Percentiles rank a stretch among this genome's conserved stretches.
Conservation (phyloP, 1,284 basidiomycete genomes). For the Cryptococcus floricola region DNA sequence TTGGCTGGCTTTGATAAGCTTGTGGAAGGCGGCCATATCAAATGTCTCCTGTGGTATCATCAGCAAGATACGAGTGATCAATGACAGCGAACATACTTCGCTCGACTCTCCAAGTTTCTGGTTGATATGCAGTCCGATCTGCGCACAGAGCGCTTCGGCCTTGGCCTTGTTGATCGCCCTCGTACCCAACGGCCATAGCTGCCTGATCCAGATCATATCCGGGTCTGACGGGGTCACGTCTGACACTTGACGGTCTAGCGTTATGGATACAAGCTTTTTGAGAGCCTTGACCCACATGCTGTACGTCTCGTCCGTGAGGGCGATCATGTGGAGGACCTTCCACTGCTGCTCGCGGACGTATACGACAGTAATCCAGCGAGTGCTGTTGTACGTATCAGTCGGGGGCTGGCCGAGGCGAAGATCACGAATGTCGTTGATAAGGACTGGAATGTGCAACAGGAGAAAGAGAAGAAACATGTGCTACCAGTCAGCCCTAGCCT, state of each 20-base stretch:
- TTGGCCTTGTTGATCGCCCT: conserved; percentile 29
- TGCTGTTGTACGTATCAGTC: conserved; percentile 55
- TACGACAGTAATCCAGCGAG: conserved; percentile 53
- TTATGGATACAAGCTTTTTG: conserved; percentile 44
- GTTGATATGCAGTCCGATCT: conserved; percentile 48
- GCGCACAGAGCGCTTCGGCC: conserved; percentile 63
- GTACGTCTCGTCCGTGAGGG: conserved; percentile 66
- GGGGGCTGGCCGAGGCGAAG: conserved; percentile 71
- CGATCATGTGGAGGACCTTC: conserved; percentile 88
- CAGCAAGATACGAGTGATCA: neutral
- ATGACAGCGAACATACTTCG: conserved; percentile 52
- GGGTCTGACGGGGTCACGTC: conserved; percentile 39
- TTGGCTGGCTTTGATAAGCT: conserved; percentile 81
- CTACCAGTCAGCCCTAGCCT: neutral
- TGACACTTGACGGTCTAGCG: conserved; percentile 32
- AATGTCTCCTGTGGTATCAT: conserved; percentile 49
- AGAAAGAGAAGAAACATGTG: no score
- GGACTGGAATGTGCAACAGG: conserved; percentile 55
- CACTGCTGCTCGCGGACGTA: conserved; percentile 61
- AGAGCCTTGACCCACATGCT: conserved; percentile 54
- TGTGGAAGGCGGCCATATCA: conserved; percentile 77
- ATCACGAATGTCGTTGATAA: conserved; percentile 87
- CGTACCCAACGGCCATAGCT: conserved; percentile 41
- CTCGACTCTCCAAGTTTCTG: conserved; percentile 53
- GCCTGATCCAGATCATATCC: conserved; percentile 43